phyloP scores from a whole-genome alignment of 306 rosid genomes.

The Quercus glauca region DNA sequence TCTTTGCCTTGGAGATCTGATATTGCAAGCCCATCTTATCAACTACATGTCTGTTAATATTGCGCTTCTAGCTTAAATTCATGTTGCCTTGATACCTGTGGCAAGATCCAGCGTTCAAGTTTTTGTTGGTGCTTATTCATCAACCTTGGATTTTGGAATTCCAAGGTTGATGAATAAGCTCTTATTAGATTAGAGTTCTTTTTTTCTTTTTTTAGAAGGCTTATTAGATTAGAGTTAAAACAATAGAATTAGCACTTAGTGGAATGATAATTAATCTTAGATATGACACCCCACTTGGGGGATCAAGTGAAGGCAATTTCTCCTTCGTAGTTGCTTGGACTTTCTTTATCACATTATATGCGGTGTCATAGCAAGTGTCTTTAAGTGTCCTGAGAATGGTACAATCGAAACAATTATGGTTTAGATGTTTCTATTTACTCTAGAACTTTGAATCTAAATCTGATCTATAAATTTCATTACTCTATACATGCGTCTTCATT shows the following conservation, averaged over 20 bases:
- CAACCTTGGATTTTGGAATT: neutral
- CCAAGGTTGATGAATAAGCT: neutral
- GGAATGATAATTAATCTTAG: neutral
- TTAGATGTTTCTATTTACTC: neutral
- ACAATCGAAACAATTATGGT: neutral
- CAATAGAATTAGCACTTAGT: neutral
- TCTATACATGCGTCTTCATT: neutral
- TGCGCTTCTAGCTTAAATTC: neutral
- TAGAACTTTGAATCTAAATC: neutral
- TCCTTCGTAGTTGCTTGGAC: neutral
- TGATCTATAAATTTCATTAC: neutral
- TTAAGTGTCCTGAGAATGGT: neutral
- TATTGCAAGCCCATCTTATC: neutral
- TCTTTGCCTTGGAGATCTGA: neutral
- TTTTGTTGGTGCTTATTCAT: neutral
- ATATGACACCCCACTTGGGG: neutral
- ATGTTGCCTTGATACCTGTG: neutral
- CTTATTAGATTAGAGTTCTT: neutral
- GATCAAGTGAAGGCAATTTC: neutral
- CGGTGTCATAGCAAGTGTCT: neutral
- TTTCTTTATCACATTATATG: neutral
- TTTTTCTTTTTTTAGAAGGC: no score
- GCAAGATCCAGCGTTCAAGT: neutral
- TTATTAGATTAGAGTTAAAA: neutral
- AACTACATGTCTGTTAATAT: neutral